Evolutionary conservation across 2,329 filamentous ascomycete species (phyloP).

Genomic region (Bretziella fagacearum): DNA sequence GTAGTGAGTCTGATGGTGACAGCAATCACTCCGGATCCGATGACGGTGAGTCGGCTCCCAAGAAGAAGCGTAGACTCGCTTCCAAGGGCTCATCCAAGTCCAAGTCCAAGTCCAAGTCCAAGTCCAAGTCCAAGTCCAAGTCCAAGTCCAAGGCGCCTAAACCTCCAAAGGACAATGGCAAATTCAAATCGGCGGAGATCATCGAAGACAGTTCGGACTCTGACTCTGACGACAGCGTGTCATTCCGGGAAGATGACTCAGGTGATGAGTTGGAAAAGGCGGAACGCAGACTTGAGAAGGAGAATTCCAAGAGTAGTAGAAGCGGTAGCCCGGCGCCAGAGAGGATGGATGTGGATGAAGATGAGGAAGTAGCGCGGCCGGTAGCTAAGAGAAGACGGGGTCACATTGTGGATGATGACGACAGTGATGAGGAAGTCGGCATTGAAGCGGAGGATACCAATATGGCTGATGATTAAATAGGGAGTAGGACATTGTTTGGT

Average conservation of each 20-base stretch:
- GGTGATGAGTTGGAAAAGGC: slow-evolving; percentile 22
- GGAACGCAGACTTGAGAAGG: slow-evolving; percentile 19
- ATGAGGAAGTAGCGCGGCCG: slow-evolving; percentile 32
- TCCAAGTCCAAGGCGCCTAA: slow-evolving; percentile 42
- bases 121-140: slow-evolving; percentile 62
- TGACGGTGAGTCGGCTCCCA: slow-evolving; percentile 30
- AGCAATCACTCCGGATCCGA: slow-evolving; percentile 14
- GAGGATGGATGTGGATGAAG: slow-evolving; percentile 38
- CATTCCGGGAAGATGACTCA: slow-evolving; percentile 12
- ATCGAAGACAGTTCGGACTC: slow-evolving; percentile 36
- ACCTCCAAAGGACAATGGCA: slow-evolving; percentile 23
- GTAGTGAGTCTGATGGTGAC: slow-evolving; percentile 24
- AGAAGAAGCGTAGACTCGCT: slow-evolving; percentile 45
- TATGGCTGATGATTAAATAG: slow-evolving; percentile 9
- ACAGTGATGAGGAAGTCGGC: slow-evolving; percentile 33
- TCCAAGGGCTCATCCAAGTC: slow-evolving; percentile 21
- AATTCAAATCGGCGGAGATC: slow-evolving; percentile 76
- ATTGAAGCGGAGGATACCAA: slow-evolving; percentile 17
- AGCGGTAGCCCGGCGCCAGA: slow-evolving; percentile 19
- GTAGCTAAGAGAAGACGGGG: slow-evolving; percentile 27
- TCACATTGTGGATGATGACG: slow-evolving; percentile 32
- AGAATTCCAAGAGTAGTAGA: slow-evolving; percentile 11
- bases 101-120: slow-evolving; percentile 34
- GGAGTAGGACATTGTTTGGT: not conserved
- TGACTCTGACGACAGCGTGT: slow-evolving; percentile 21